phyloP scores from a whole-genome alignment of 805 yeast species.

The Metschnikowia henanensis region DNA sequence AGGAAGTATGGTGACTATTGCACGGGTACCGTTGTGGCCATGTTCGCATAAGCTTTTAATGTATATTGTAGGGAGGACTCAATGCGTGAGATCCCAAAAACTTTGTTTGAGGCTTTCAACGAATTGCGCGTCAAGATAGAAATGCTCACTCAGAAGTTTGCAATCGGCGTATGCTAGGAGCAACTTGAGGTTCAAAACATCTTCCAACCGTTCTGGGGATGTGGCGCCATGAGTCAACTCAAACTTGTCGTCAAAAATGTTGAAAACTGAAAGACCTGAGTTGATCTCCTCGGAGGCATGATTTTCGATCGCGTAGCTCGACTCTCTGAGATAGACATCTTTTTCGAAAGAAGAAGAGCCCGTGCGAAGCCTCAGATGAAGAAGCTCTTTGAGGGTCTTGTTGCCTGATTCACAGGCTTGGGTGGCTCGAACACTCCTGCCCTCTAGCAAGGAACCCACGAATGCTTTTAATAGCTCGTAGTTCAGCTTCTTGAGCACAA shows the following conservation, averaged over 20 bases:
- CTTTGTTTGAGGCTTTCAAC: conserved; percentile 52
- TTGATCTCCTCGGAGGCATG: conserved; percentile 21
- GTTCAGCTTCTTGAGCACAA: conserved; percentile 48
- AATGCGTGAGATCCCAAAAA: conserved; percentile 31
- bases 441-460: conserved; percentile 33
- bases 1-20: too few species aligned
- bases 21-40: too few species aligned
- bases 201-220: conserved; percentile 46
- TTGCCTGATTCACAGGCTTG: conserved; percentile 26
- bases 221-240: conserved; percentile 47
- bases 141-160: conserved; percentile 34
- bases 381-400: conserved; percentile 24
- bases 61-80: background rate
- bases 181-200: conserved; percentile 62
- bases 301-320: conserved; percentile 17
- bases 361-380: conserved; percentile 25
- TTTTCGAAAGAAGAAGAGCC: conserved; percentile 29
- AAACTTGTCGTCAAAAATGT: conserved; percentile 52
- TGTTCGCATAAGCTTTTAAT: too few species aligned
- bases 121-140: conserved; percentile 49
- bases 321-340: conserved; percentile 30
- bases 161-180: conserved; percentile 61
- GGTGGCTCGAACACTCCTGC: conserved; percentile 26
- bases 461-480: conserved; percentile 38
- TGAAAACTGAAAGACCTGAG: conserved; percentile 42